These are phyloP conservation scores for Mytilinidion resinicola DNA, from an alignment of 495 filamentous ascomycete genomes.

Conservation along the genomic window DNA sequence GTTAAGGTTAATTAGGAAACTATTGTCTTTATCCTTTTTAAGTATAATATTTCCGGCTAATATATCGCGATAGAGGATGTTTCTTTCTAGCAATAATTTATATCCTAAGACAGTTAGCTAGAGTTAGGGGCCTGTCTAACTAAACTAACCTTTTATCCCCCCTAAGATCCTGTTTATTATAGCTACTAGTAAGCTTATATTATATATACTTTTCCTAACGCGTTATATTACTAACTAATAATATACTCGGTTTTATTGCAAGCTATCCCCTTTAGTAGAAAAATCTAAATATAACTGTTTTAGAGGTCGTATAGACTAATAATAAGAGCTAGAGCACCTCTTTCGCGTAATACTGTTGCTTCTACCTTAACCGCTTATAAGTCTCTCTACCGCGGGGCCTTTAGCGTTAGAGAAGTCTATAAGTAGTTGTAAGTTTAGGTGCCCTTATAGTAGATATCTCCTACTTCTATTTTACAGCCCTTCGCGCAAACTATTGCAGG, in stretches of 20 bases:
- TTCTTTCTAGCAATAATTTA: background rate
- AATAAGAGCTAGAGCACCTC: constrained; percentile 1
- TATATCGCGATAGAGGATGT: constrained; percentile 9
- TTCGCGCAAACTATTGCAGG: too few relatives aligned
- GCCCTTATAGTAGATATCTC: constrained; percentile 5
- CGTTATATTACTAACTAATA: background rate
- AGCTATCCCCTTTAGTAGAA: background rate
- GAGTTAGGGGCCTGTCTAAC: background rate
- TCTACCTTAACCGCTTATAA: background rate
- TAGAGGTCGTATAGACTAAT: background rate
- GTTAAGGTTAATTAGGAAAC: background rate
- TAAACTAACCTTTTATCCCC: constrained; percentile 1
- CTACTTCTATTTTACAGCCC: constrained; percentile 11
- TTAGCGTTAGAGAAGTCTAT: too few relatives aligned
- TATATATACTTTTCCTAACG: too few relatives aligned
- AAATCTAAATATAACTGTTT: constrained; percentile 3
- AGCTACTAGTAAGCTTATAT: background rate
- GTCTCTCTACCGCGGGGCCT: too few relatives aligned
- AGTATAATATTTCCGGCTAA: too few relatives aligned
- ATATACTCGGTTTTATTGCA: constrained; percentile 1
- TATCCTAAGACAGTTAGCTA: constrained; percentile 6
- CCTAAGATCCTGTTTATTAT: background rate
- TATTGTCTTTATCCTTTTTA: background rate
- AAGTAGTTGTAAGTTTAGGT: too few relatives aligned
- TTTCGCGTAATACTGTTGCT: constrained; percentile 2